phyloP scores from a whole-genome alignment of 768 basidiomycete species.

The Mycena leptocephala region DNA sequence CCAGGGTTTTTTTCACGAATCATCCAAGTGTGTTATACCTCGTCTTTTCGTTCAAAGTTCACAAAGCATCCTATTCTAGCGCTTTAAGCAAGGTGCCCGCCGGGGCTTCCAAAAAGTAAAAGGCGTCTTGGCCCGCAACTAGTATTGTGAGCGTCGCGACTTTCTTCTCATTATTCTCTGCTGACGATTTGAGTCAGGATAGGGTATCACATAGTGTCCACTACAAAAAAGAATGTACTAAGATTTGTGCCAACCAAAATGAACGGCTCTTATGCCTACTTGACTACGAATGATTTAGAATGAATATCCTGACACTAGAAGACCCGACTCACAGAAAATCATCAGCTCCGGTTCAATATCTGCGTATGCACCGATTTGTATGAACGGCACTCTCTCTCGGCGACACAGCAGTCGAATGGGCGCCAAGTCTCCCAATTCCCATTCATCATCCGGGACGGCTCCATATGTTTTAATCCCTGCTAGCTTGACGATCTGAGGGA shows the following conservation, averaged over 20 bases:
- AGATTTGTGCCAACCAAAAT: not conserved
- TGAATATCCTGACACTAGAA: not conserved
- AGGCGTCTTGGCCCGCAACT: not conserved
- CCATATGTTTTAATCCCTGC: slow-evolving; percentile 29
- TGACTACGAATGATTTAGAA: not conserved
- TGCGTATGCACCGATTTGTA: slow-evolving; percentile 16
- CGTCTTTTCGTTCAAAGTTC: not conserved
- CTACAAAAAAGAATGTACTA: not conserved
- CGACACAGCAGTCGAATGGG: slow-evolving; percentile 2
- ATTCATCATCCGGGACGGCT: slow-evolving; percentile 16
- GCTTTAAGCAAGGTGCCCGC: not conserved
- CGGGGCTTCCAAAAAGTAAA: not conserved
- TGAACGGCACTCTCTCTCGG: slow-evolving; percentile 14
- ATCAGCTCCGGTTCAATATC: slow-evolving; percentile 30
- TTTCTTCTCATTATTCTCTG: not conserved
- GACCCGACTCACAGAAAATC: slow-evolving; percentile 18
- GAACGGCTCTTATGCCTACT: not conserved
- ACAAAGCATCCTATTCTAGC: not conserved
- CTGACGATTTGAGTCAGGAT: not conserved
- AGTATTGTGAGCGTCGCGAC: not conserved
- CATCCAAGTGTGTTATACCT: not conserved
- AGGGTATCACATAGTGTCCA: not conserved
- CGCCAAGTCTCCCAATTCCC: slow-evolving; percentile 29
- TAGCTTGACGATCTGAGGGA: not conserved
- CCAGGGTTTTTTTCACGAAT: not conserved